Conservation (phyloP, 1,284 basidiomycete species). For the Ustilago loliicola region DNA sequence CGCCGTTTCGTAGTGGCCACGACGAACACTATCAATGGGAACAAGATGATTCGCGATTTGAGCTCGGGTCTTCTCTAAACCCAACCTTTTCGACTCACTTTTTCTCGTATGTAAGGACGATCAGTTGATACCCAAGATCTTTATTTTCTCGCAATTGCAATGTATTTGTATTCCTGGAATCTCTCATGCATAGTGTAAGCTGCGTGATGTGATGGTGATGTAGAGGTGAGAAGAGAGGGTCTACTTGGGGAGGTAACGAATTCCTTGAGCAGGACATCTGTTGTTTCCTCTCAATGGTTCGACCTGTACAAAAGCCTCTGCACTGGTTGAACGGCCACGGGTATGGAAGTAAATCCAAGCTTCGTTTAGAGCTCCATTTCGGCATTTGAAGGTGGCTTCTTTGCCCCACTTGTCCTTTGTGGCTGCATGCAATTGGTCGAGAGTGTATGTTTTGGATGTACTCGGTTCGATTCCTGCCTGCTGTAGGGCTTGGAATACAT, state of each 20-base stretch:
- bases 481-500: constrained; percentile 36
- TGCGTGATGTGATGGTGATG: neutral
- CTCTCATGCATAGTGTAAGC: neutral
- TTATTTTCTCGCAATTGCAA: neutral
- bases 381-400: constrained; percentile 39
- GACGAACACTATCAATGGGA: constrained; percentile 61
- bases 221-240: neutral
- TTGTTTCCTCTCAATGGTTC: constrained; percentile 42
- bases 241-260: constrained; percentile 50
- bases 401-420: constrained; percentile 30
- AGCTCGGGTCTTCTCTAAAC: constrained; percentile 14
- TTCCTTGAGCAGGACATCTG: constrained; percentile 37
- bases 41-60: constrained; percentile 45
- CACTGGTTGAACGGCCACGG: constrained; percentile 22
- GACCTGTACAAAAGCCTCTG: constrained; percentile 28
- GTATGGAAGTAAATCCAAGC: constrained; percentile 55
- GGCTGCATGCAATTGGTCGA: constrained; percentile 32
- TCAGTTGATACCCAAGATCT: neutral
- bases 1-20: constrained; percentile 63
- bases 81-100: neutral
- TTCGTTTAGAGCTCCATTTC: constrained; percentile 40
- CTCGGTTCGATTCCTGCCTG: constrained; percentile 37
- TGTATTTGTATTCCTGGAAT: constrained; percentile 18
- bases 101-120: neutral
- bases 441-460: constrained; percentile 22